Evolutionary conservation across 2,329 filamentous ascomycete genomes (phyloP), one percentile per base, ranked within the genome.

Genomic region (Hypoxylon sp.): DNA sequence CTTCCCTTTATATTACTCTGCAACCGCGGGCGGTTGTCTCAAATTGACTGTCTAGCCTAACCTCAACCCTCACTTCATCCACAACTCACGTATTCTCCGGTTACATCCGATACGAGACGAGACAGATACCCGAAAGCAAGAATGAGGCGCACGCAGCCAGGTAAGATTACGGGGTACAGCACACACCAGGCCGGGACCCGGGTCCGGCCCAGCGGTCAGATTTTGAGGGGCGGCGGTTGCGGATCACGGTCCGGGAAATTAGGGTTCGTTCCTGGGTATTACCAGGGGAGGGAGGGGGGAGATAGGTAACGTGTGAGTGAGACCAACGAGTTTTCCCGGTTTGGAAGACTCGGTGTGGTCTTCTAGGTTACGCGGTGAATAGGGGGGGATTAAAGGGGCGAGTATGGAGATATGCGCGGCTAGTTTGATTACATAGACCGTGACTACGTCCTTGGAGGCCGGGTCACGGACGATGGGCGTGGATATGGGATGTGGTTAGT

Each of bases 181-280:
- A 24, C 6, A 6, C 6, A 6, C 24, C 22, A 22, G 24, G 46
- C 46, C 46, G 44, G n/a, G 46, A n/a, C 20, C 46, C 46, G 47
- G 28, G 47, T 26, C 47, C 28, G 28, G 28, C 15, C 43, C n/a
- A n/a, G 15, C 19, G 43, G 22, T 17, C 22, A n/a, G 43, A 13
- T 6, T 24, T 15, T 46, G 19, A n/a, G n/a, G 41, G 41, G 19
- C 41, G 41, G 41, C 41, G 46, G 22, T 19, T 22, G 46, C 28
- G 47, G 47, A 49, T 19, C 19, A 28, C 19, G 47, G 15, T 3
- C 47, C 47, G 47, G 47, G 47, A 49, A 34, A 49, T 49, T 49
- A 49, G 13, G 13, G 8, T 34, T 34, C 7, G 37, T 41, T 11
- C 37, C 37, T n/a, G n/a, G 4, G 37, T 17, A 41, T n/a, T n/a